Evolutionary conservation across 2,329 filamentous ascomycete genomes (phyloP).

Genomic region (Diplodia corticola): DNA sequence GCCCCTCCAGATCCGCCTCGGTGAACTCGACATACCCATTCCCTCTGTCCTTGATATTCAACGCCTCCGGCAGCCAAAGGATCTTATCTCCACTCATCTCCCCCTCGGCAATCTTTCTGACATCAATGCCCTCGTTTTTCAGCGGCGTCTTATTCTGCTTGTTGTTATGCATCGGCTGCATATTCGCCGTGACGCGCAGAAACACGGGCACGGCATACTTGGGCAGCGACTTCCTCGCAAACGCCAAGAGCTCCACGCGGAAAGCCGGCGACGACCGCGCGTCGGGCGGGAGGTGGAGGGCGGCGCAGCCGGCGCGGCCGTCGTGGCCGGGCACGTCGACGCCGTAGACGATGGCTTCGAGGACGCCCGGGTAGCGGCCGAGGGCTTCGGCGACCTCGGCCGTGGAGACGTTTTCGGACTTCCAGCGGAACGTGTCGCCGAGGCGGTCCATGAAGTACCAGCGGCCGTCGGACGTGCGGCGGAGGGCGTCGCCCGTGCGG

Average conservation of each 20-base stretch:
- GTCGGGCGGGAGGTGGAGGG: slow-evolving; percentile 29
- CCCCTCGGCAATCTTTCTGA: slow-evolving; percentile 47
- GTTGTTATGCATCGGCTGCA: slow-evolving; percentile 70
- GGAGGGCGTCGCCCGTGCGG: slow-evolving; percentile 51
- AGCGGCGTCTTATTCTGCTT: slow-evolving; percentile 78
- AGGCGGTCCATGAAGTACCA: slow-evolving; percentile 54
- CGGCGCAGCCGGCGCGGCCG: slow-evolving; percentile 57
- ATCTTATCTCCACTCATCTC: slow-evolving; percentile 43
- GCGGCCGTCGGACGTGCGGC: slow-evolving; percentile 46
- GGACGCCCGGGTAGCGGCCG: slow-evolving; percentile 46
- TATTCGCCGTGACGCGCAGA: slow-evolving; percentile 60
- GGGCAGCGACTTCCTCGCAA: slow-evolving; percentile 62
- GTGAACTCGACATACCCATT: slow-evolving; percentile 17
- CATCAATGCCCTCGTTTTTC: slow-evolving; percentile 66
- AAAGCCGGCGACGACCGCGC: background rate
- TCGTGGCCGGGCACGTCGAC: slow-evolving; percentile 52
- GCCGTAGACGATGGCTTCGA: slow-evolving; percentile 53
- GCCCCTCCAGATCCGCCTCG: slow-evolving; percentile 3
- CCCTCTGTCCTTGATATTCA: background rate
- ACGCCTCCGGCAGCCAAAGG: slow-evolving; percentile 32
- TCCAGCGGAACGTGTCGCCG: slow-evolving; percentile 54
- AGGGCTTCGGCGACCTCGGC: slow-evolving; percentile 50
- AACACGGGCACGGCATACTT: slow-evolving; percentile 77
- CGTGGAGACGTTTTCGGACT: slow-evolving; percentile 51
- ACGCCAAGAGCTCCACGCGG: slow-evolving; percentile 28